Evolutionary conservation across 768 basidiomycete species (phyloP).

Genomic region (Collybia sp.): DNA sequence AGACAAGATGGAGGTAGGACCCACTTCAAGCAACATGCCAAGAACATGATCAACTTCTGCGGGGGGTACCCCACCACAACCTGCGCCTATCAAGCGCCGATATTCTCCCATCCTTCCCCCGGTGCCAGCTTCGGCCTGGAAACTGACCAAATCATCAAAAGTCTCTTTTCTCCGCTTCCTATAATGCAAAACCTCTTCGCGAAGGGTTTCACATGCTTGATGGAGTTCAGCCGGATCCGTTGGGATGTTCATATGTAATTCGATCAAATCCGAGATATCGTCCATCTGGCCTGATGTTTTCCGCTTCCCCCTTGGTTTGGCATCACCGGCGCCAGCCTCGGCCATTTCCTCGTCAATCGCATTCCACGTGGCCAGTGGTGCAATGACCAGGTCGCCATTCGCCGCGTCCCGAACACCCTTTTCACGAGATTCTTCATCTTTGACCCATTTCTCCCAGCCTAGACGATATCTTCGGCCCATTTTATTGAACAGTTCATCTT

Average conservation of each 20-base stretch:
- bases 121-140: slow-evolving; percentile 89
- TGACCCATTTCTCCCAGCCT: slow-evolving; percentile 93
- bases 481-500: slow-evolving; percentile 61
- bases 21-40: slow-evolving; percentile 79
- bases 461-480: slow-evolving; percentile 80
- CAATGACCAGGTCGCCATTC: slow-evolving; percentile 49
- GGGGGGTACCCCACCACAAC: slow-evolving; percentile 81
- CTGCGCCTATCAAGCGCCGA: slow-evolving; percentile 81
- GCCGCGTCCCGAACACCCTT: slow-evolving; percentile 57
- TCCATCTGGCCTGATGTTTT: slow-evolving; percentile 44
- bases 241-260: slow-evolving; percentile 53
- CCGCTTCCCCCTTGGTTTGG: slow-evolving; percentile 51
- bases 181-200: slow-evolving; percentile 61
- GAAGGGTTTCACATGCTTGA: slow-evolving; percentile 52
- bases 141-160: slow-evolving; percentile 73
- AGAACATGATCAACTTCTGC: slow-evolving; percentile 88
- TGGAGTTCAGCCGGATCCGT: slow-evolving; percentile 49
- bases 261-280: slow-evolving; percentile 61
- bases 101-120: slow-evolving; percentile 88
- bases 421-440: slow-evolving; percentile 80
- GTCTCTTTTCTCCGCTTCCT: slow-evolving; percentile 63
- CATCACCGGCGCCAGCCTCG: slow-evolving; percentile 29
- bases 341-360: slow-evolving; percentile 38
- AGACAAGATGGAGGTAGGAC: slow-evolving; percentile 13
- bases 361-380: slow-evolving; percentile 38